A percentile compares a stretch with the other conserved stretches of the same genome.
These are phyloP conservation scores for Musa acuminata DNA, from an alignment of 176 grass and related monocot species.

Conservation along the genomic window DNA sequence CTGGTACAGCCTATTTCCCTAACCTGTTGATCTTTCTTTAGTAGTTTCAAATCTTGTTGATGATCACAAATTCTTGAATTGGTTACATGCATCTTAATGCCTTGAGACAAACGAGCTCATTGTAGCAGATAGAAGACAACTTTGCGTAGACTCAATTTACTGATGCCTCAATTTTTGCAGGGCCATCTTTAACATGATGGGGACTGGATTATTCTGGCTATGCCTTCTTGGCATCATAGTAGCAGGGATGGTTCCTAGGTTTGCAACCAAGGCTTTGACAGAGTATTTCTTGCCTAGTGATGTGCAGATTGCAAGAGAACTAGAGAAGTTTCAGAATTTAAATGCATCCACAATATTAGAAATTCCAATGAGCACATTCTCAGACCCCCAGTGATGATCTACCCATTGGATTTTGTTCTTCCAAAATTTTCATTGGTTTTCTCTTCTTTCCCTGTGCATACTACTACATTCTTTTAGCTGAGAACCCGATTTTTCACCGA, in stretches of 20 bases:
- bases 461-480: slow-evolving; percentile 72
- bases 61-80: no score
- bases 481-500: slow-evolving; percentile 30
- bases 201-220: slow-evolving; percentile 2
- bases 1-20: neutral
- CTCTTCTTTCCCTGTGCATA: slow-evolving; percentile 35
- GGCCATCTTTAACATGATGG: slow-evolving; percentile 9
- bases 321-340: slow-evolving; percentile 56
- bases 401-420: slow-evolving; percentile 37
- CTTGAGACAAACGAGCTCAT: neutral
- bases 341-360: slow-evolving; percentile 29
- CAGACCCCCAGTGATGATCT: slow-evolving; percentile 8
- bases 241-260: neutral
- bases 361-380: slow-evolving; percentile 65
- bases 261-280: neutral
- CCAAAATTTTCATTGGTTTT: slow-evolving; percentile 42
- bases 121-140: neutral
- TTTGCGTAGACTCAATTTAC: neutral
- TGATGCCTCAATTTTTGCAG: neutral
- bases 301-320: slow-evolving; percentile 68
- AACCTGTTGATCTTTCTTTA: neutral
- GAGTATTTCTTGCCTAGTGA: slow-evolving; percentile 5
- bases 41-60: no score
- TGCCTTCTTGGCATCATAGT: slow-evolving; percentile 10
- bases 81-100: no score